phyloP scores from a whole-genome alignment of 192 early-diverging fungal genomes.

The Entomortierella beljakovae region DNA sequence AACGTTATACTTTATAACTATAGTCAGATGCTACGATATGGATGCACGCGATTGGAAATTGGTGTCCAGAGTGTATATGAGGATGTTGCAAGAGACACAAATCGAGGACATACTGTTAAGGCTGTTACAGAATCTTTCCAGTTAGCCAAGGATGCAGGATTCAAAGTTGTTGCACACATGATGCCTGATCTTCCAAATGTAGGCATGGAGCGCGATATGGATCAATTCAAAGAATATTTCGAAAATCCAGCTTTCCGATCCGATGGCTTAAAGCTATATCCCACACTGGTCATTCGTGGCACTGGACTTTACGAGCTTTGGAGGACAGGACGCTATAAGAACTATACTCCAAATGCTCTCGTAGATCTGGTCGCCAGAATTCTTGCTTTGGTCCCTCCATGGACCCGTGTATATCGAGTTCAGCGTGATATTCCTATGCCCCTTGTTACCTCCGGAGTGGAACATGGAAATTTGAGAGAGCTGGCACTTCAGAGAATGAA shows the following conservation, averaged over 20 bases:
- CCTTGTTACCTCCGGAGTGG: constrained; percentile 97
- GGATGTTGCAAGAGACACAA: constrained; percentile 99
- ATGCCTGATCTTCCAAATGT: constrained; percentile 99
- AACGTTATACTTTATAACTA: not conserved
- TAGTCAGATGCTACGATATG: constrained; percentile 98
- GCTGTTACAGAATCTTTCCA: constrained; percentile 99
- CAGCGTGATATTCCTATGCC: constrained; percentile 99
- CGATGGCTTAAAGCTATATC: constrained; percentile 98
- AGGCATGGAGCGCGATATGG: constrained; percentile 98
- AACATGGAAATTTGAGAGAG: constrained; percentile 97
- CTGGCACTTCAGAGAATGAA: constrained; percentile 95
- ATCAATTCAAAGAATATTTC: constrained; percentile 98
- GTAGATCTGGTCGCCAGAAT: constrained; percentile 97
- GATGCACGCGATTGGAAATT: constrained; percentile 97
- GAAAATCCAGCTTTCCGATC: constrained; percentile 99
- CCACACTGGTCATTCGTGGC: constrained; percentile 98
- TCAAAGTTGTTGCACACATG: constrained; percentile 99
- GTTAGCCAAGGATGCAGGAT: constrained; percentile 97
- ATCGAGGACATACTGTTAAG: constrained; percentile 97
- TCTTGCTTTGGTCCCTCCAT: constrained; percentile 96
- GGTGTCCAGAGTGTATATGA: constrained; percentile 99
- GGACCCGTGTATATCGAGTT: constrained; percentile 98
- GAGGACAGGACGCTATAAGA: constrained; percentile 97
- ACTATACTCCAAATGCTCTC: constrained; percentile 96
- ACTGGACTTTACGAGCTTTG: constrained; percentile 98